Conservation (phyloP, 1,284 basidiomycete species). For the Apiotrichum mycotoxinovorans region DNA sequence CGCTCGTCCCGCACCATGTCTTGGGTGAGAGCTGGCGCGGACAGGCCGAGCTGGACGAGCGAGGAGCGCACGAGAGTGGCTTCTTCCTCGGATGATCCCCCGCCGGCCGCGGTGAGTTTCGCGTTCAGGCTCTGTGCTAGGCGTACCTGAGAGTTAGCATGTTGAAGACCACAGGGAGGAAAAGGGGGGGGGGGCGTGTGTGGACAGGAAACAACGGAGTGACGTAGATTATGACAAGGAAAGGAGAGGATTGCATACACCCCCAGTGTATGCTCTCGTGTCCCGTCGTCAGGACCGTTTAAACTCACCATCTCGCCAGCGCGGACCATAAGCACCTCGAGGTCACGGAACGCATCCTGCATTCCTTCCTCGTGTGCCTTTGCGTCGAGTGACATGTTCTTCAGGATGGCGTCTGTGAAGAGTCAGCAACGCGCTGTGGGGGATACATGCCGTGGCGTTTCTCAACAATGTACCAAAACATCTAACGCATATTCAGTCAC, state of each 20-base stretch:
- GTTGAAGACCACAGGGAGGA: too few species aligned
- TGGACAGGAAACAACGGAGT: too few species aligned
- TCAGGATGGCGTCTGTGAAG: constrained; percentile 69
- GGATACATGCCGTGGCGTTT: too few species aligned
- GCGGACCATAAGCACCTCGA: constrained; percentile 87
- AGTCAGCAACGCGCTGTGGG: too few species aligned
- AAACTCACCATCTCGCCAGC: constrained; percentile 80
- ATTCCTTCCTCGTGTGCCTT: constrained; percentile 65
- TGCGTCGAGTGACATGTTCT: constrained; percentile 65
- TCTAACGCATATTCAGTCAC: too few species aligned
- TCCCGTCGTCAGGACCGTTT: too few species aligned
- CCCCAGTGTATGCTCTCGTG: too few species aligned
- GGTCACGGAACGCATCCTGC: constrained; percentile 75
- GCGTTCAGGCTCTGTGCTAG: constrained; percentile 84
- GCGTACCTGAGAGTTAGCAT: constrained; percentile 51
- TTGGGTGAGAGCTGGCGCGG: constrained; percentile 68
- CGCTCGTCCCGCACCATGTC: constrained; percentile 86
- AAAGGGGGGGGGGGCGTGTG: too few species aligned
- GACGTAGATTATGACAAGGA: too few species aligned
- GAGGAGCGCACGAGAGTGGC: constrained; percentile 83
- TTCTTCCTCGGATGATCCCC: constrained; percentile 60
- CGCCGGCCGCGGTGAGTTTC: constrained; percentile 61
- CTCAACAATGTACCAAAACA: too few species aligned
- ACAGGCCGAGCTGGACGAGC: constrained; percentile 78
- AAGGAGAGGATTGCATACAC: too few species aligned